Evolutionary conservation across 2,329 filamentous ascomycete species (phyloP), one percentile per base, ranked within the genome.

Genomic region (Acrodontium crateriforme): DNA sequence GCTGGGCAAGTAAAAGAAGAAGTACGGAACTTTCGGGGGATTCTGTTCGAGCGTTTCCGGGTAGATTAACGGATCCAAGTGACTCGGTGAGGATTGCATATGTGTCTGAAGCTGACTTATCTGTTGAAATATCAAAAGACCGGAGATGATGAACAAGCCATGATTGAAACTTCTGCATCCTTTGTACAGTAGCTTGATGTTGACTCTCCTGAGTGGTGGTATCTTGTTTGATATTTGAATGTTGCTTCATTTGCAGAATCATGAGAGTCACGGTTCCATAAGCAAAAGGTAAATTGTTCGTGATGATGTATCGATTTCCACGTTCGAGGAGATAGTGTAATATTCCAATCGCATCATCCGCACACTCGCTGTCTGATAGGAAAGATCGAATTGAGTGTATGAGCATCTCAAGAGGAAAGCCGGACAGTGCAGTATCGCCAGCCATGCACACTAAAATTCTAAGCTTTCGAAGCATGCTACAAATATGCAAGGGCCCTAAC

Each of bases 351-450:
- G 81, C 76, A 57, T 98, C 89, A 46, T 93, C 82, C 7, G 85
- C 80, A 52, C 87, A 95, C 46, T 91, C 78, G 0, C 76, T 67
- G 41, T 95, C 78, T 1, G 77, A 76, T 5, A 95, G 61, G 40
- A 84, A 91, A 0, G 74, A 73, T 7, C 78, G 68, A 12, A 93
- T 63, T 2, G 79, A 77, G 44, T 84, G 80, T 2, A 98, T 63
- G 1, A 92, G 64, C 80, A 94, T 89, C 52, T 98, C 82, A 9
- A 94, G 53, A 8, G 83, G 80, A 47, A 95, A 95, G 0, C 78
- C 79, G 21, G 71, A 60, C 14, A 78, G 62, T n/a, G 79, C 80
- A 27, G 74, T 65, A 1, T 70, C 52, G 0, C 83, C 84, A 15
- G 83, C 78, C 24, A 95, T 59, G 34, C 74, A 78, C 15, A 95